phyloP scores from a whole-genome alignment of 768 basidiomycete genomes.

The Auriscalpium vulgare region DNA sequence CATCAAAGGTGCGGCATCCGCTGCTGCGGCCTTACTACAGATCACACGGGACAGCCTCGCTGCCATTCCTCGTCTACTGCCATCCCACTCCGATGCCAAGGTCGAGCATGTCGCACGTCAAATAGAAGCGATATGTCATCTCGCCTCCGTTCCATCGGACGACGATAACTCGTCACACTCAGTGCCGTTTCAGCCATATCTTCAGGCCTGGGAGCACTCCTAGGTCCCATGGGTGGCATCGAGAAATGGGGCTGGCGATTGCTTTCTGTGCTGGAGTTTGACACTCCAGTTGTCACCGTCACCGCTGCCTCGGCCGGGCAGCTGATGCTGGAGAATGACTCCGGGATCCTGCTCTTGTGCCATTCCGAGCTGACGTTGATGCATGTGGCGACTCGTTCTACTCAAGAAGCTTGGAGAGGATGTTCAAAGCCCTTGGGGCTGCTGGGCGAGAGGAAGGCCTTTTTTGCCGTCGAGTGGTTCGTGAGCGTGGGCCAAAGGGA shows the following conservation, averaged over 20 bases:
- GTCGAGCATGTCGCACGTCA: conserved; percentile 61
- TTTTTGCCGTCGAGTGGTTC: conserved; percentile 82
- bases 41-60: conserved; percentile 58
- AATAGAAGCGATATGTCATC: conserved; percentile 60
- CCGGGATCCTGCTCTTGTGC: conserved; percentile 25
- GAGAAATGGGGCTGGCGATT: conserved; percentile 92
- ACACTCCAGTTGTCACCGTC: conserved; percentile 40
- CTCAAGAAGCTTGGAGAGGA: conserved; percentile 50
- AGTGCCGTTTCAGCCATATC: conserved; percentile 36
- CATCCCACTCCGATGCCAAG: conserved; percentile 64
- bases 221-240: conserved; percentile 77
- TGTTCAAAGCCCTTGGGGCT: conserved; percentile 67
- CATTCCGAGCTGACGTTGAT: conserved; percentile 55
- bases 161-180: not conserved
- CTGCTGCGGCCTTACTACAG: conserved; percentile 49
- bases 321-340: conserved; percentile 46
- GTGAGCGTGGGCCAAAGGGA: conserved; percentile 42
- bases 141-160: conserved; percentile 25
- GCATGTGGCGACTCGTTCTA: conserved; percentile 42
- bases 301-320: conserved; percentile 43
- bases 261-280: conserved; percentile 73
- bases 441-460: conserved; percentile 64
- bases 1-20: conserved; percentile 35
- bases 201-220: conserved; percentile 47
- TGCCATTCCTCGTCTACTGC: conserved; percentile 64